Base-by-base conservation (phyloP, 2,329 filamentous ascomycete genomes). In the Pseudogymnoascus sp. region DNA sequence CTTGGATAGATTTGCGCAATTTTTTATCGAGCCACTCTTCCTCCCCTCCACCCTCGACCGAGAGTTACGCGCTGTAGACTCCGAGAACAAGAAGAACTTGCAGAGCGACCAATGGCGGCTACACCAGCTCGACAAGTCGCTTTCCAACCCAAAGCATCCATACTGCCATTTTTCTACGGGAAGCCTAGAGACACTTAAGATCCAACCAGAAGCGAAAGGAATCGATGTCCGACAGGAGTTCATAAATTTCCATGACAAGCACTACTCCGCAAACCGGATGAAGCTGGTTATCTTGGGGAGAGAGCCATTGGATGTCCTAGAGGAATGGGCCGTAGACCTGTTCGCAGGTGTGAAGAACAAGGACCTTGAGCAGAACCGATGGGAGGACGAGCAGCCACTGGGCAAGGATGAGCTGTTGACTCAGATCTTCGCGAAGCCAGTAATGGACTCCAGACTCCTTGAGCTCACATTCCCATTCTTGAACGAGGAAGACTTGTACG, bases 31-130 rank as follows among this genome's bases (percentile, higher is more conserved):
- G 46, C 88, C 88, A 1, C 79, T 91, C 28, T 91, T 91, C 73
- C 78, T 89, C 16, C 84, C 86, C 67, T 87, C 85, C 62, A 89
- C 87, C 1, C 73, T 91, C 40, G 88, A 91, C 69, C 81, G 88
- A 66, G 88, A 91, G 74, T 75, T 91, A 71, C 81, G 81, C 68
- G 88, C 88, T 3, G 88, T 91, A 50, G 88, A 91, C 72, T 90
- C 88, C 12, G 88, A 91, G 74, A 90, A 91, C 75, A 91, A 91
- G 80, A 90, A 91, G 79, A 91, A 91, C 70, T 75, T 91, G 50
- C 88, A 91, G 74, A 89, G 82, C 71, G 88, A 91, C 72, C 80
- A 81, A 68, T 91, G 88, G 87, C 81, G 88, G 31, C 74, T 90
- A 69, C 84, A 88, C 73, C 88, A 91, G 72, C 75, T 91, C 59